phyloP scores from a whole-genome alignment of 1,284 basidiomycete species.

The Melampsora larici-populina region DNA sequence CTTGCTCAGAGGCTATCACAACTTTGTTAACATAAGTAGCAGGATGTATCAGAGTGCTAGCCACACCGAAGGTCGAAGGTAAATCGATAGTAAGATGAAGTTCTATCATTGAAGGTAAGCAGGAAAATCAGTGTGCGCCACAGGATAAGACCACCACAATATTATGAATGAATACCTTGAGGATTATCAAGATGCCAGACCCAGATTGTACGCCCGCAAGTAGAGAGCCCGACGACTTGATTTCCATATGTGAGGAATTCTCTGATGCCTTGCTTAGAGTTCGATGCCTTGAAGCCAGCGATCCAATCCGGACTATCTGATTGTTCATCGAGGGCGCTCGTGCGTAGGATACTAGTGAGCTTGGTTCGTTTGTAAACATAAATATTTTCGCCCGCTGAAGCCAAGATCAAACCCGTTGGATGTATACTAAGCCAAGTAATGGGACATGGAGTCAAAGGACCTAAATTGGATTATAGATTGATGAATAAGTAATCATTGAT shows the following conservation, averaged over 20 bases:
- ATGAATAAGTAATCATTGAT: background rate
- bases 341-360: constrained; percentile 12
- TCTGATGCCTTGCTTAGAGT: background rate
- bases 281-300: constrained; percentile 6
- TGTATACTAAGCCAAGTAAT: constrained; percentile 34
- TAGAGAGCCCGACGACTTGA: constrained; percentile 57
- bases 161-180: constrained; percentile 58
- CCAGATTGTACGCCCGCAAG: constrained; percentile 74
- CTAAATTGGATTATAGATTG: background rate
- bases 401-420: constrained; percentile 31
- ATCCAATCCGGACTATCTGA: constrained; percentile 16
- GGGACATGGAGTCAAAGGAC: constrained; percentile 34
- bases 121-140: constrained; percentile 26
- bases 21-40: constrained; percentile 97
- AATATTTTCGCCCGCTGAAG: constrained; percentile 25
- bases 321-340: background rate
- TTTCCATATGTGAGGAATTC: constrained; percentile 51
- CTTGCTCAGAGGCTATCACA: constrained; percentile 75
- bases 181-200: constrained; percentile 68
- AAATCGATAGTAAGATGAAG: constrained; percentile 68
- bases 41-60: constrained; percentile 80
- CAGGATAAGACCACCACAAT: constrained; percentile 28
- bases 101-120: constrained; percentile 54
- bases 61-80: constrained; percentile 69
- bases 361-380: constrained; percentile 30